phyloP scores from a whole-genome alignment of 805 yeast genomes.

The Kodamaea jinghongensis region DNA sequence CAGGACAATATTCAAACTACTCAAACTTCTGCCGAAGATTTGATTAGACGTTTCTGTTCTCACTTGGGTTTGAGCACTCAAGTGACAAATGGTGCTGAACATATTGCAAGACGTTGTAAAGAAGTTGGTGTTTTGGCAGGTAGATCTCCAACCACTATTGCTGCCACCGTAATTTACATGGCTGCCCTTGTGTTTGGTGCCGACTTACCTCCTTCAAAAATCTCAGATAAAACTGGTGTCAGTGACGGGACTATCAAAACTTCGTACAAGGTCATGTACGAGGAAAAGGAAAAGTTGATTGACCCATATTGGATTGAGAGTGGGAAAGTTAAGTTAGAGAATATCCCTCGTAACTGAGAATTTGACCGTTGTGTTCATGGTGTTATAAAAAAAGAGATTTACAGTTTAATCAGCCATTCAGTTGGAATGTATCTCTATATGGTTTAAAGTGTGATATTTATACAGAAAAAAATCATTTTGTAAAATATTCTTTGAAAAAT shows the following conservation, averaged over 20 bases:
- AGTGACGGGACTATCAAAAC: slow-evolving; percentile 97
- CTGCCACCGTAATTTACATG: slow-evolving; percentile 96
- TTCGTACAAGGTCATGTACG: slow-evolving; percentile 77
- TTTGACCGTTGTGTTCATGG: too few species aligned
- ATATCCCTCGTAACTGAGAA: slow-evolving; percentile 27
- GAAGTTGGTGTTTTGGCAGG: slow-evolving; percentile 95
- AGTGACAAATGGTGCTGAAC: slow-evolving; percentile 89
- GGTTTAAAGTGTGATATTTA: too few species aligned
- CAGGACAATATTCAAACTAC: slow-evolving; percentile 62
- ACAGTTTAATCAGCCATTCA: too few species aligned
- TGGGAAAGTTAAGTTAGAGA: slow-evolving; percentile 59
- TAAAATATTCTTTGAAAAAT: too few species aligned
- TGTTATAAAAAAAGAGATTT: neutral
- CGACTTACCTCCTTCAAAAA: slow-evolving; percentile 70
- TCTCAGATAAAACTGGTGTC: slow-evolving; percentile 91
- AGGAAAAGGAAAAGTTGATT: slow-evolving; percentile 62
- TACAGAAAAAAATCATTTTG: too few species aligned
- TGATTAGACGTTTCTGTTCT: slow-evolving; percentile 94
- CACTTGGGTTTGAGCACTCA: slow-evolving; percentile 83
- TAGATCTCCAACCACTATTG: slow-evolving; percentile 94
- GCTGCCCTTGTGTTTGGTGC: slow-evolving; percentile 85
- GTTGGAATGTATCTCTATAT: too few species aligned
- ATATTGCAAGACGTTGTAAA: slow-evolving; percentile 84
- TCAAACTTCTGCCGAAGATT: slow-evolving; percentile 89
- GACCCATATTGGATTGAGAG: slow-evolving; percentile 72